Evolutionary conservation across 2,329 filamentous ascomycete species (phyloP).

Genomic region (Falciphora oryzae): DNA sequence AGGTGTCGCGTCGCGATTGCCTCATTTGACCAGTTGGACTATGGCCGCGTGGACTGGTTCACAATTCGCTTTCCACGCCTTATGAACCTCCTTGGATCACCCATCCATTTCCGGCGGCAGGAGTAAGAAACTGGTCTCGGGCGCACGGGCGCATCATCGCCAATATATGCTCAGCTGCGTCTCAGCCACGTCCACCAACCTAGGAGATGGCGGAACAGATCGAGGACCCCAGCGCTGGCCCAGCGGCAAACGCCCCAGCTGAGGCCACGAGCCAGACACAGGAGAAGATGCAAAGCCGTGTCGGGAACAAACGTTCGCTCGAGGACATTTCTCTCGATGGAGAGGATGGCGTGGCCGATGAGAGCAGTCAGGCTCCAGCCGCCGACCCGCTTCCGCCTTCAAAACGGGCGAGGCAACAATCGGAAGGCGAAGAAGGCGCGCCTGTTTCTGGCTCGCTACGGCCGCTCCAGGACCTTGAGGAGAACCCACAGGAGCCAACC

Average conservation of each 20-base stretch:
- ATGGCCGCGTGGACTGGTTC: neutral
- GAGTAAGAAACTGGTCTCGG: too few relatives aligned
- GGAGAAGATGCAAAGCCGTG: neutral
- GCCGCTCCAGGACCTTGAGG: neutral
- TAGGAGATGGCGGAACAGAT: neutral
- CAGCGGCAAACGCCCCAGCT: too few relatives aligned
- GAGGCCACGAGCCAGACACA: neutral
- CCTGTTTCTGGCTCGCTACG: neutral
- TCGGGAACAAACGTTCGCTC: neutral
- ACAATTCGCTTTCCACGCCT: neutral
- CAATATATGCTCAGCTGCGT: neutral
- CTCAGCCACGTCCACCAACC: neutral
- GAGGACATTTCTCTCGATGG: neutral
- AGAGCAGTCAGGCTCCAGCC: neutral
- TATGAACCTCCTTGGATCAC: neutral
- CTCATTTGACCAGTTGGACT: neutral
- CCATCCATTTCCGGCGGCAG: too few relatives aligned
- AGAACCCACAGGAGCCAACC: neutral
- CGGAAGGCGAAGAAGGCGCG: neutral
- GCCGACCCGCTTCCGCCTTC: neutral
- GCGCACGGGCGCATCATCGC: neutral
- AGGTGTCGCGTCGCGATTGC: neutral
- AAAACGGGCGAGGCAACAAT: neutral
- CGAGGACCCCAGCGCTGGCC: neutral
- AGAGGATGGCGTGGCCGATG: neutral